Evolutionary conservation across 441 rosid species (phyloP), one percentile per base, ranked within the genome.

Genomic region (Pelargonium cotyledonis): DNA sequence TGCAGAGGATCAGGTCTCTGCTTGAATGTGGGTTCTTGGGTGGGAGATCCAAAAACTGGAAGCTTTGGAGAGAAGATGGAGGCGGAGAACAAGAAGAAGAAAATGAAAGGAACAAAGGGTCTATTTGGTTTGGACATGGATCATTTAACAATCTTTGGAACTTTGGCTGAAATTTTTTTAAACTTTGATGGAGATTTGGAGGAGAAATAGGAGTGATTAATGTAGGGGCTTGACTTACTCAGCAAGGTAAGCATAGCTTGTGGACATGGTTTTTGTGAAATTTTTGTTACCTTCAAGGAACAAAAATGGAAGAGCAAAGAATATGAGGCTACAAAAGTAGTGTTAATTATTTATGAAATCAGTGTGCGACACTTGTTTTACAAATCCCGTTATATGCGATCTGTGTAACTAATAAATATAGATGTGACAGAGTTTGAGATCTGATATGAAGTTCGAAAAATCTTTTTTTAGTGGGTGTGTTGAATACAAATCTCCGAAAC

Each of bases 231-330:
- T 74, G 84, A 85, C 89, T 85, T 85, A 62, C 65, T 72, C 67
- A 71, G 75, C 68, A 87, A 76, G 90, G 84, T 53, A 87, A 82
- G 92, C 67, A 87, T 85, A 70, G 86, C 90, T 86, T 85, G 89
- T 63, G 84, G 80, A 67, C 71, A 73, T 76, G 79, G 88, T 68
- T 81, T 58, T 68, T 41, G 66, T 8, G 40, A 19, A 15, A 15
- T 57, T 51, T 71, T 47, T 61, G 63, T 67, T 79, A 15, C 23
- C 14, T 65, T 64, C 67, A 72, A 78, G 76, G 68, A 79, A 77
- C 67, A 79, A 68, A 75, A 78, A 71, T 49, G 65, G 70, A 65
- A 68, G 79, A 80, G 78, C 68, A 76, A 76, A 76, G 79, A 80
- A 79, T 76, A 14, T n/a, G n/a, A 5, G 7, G 19, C 15, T 31